Percentiles rank a stretch among this genome's conserved stretches.
phyloP scores from a whole-genome alignment of 139 green algal species.

The Trebouxia sp. region DNA sequence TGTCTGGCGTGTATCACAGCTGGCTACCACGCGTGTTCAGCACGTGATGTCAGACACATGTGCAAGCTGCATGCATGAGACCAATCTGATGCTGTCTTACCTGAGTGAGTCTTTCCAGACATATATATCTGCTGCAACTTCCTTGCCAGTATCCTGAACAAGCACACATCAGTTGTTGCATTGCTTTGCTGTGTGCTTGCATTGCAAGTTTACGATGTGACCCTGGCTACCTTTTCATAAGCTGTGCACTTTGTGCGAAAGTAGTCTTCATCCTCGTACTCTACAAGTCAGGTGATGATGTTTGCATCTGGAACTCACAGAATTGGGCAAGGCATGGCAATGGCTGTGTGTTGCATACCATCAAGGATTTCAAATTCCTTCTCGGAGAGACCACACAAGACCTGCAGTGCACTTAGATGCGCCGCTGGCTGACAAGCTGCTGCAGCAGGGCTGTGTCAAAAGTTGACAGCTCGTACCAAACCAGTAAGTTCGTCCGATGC shows the following conservation, averaged over 20 bases:
- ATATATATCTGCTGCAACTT: conserved; percentile 58
- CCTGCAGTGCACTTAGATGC: too few relatives aligned
- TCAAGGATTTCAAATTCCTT: conserved; percentile 70
- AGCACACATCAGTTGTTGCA: neutral
- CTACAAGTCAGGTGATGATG: conserved; percentile 19
- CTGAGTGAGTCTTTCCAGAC: conserved; percentile 55
- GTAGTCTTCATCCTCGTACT: conserved; percentile 81
- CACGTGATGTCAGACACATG: too few relatives aligned
- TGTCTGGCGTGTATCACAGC: too few relatives aligned
- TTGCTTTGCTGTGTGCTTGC: too few relatives aligned
- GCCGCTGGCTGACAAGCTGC: too few relatives aligned
- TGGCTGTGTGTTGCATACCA: conserved; percentile 29
- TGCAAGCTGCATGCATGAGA: neutral
- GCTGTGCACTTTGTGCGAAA: conserved; percentile 35
- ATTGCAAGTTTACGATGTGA: neutral
- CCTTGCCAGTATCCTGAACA: conserved; percentile 53
- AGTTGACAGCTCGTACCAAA: conserved; percentile 37
- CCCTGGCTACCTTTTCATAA: neutral
- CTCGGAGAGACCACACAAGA: conserved; percentile 56
- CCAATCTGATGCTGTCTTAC: neutral
- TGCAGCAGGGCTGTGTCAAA: neutral
- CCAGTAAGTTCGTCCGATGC: conserved; percentile 38
- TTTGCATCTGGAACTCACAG: neutral
- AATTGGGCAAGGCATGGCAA: neutral
- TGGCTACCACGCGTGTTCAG: too few relatives aligned